Base-by-base conservation (phyloP, 352 stramenopile species). In the Pythium graminicola region DNA sequence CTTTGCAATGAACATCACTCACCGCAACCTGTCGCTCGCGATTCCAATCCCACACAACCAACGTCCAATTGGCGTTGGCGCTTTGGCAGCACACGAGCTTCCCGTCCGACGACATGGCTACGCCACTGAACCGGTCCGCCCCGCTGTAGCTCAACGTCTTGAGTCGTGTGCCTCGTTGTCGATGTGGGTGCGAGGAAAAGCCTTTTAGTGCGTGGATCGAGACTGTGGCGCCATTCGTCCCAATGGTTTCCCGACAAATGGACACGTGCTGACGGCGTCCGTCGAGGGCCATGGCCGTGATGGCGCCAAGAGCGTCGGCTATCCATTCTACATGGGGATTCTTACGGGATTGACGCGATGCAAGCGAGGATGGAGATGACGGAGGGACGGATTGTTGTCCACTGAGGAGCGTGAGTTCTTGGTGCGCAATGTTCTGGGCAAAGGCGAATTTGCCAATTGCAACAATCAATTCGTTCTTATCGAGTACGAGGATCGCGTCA, bases 31-130 rank as follows among this genome's bases (percentile, higher is more conserved):
- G 74, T 1, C 81, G 62, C 10, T 73, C 75, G 4, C 76, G 70
- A n/a, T 65, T 68, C 81, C 81, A 92, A 52, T 92, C 81, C 78
- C 76, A 92, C 2, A 92, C 69, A 1, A 83, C 62, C 3, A 92
- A 60, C 38, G 65, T 80, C 79, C 73, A 87, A 7, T 38, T 80
- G 4, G 73, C 40, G 23, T 70, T 87, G 1, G 67, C 61, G 7
- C 69, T 65, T 54, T 88, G 80, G 9, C 57, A 70, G 39, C 73
- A 86, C 6, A 87, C 66, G 19, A 89, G 65, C 36, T 83, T 86
- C 0, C 81, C 78, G 44, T 89, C 78, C 22, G 69, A 68, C 11
- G 81, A 92, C 31, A 92, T 63, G 14, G 78, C 70, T 0, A 70
- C 64, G 19, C 72, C 57, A 5, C 66, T 60, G 31, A 90, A 84